Evolutionary conservation across 495 filamentous ascomycete genomes (phyloP).

Genomic region (Neurospora intermedia): DNA sequence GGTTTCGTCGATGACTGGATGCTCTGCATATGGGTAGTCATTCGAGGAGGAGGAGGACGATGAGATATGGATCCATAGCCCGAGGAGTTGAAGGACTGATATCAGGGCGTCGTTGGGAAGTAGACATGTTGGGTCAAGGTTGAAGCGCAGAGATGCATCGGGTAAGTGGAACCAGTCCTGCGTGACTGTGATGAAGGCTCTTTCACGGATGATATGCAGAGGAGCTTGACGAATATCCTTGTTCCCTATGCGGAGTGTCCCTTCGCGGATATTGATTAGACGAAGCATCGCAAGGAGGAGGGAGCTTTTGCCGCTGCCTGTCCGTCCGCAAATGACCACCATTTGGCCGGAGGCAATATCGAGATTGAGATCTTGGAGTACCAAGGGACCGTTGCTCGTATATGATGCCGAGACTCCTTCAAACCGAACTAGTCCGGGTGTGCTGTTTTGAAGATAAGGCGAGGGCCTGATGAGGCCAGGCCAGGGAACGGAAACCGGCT

Average conservation of each 20-base stretch:
- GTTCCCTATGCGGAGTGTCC: conserved; percentile 24
- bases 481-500: not conserved
- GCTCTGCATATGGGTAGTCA: not conserved
- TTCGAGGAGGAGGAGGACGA: not conserved
- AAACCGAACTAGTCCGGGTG: conserved; percentile 8
- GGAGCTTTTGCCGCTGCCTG: conserved; percentile 32
- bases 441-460: not conserved
- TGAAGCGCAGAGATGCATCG: conserved; percentile 17
- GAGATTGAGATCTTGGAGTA: conserved; percentile 23
- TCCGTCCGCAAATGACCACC: conserved; percentile 22
- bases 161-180: conserved; percentile 33
- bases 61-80: conserved; percentile 11
- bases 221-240: conserved; percentile 21
- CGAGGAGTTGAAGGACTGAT: conserved; percentile 5
- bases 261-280: conserved; percentile 20
- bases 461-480: not conserved
- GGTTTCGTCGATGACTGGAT: not conserved
- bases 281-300: conserved; percentile 26
- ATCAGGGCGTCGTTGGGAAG: not conserved
- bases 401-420: conserved; percentile 26
- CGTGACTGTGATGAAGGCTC: conserved; percentile 30
- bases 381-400: conserved; percentile 14
- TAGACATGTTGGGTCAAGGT: conserved; percentile 9
- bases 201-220: conserved; percentile 15
- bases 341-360: conserved; percentile 25